Evolutionary conservation across 139 green algal species (phyloP), one percentile per base, ranked within the genome.

Genomic region (Coelastrella sp.): DNA sequence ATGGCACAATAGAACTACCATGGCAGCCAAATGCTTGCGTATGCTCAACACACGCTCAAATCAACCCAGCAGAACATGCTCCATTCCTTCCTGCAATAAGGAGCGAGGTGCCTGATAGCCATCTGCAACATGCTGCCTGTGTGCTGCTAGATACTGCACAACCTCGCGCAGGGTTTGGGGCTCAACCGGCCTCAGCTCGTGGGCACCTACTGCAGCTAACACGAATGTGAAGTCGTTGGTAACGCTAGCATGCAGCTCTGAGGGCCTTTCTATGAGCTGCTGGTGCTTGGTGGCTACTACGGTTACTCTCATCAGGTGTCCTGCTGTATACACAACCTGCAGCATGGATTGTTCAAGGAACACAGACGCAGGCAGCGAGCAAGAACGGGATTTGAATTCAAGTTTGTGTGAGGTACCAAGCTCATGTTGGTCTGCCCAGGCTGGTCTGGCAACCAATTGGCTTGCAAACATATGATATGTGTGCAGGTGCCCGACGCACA

Each of bases 111-210:
- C 68, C 32, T 32, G 22, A 73, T 88, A 80, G 66, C 83, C 83
- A 20, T 88, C 83, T 14, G 68, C 68, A 3, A 32, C 14, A 54
- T 88, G 83, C 68, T 80, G 68, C 68, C 85, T 47, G 73, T 74
- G 73, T 47, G 76, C 86, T 23, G 64, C 75, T 47, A 92, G 19
- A 64, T 92, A 92, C 83, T 90, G 83, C 74, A 89, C 22, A 0
- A 87, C 89, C 86, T 94, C 92, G 11, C 88, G 59, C 68, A 94
- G 84, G 86, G 80, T 89, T 20, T 94, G 80, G 2, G 92, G 92
- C 47, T 92, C 78, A 66, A 94, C 92, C 7, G 65, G 85, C 16
- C 81, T 80, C 75, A 92, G 81, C 17, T 71, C 61, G 7, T 76
- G 23, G 14, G n/a, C n/a, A 32, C 85, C 74, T 66, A 83, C 73